phyloP scores from a whole-genome alignment of 2,329 filamentous ascomycete species.

The Ploettnerulaceae sp. region DNA sequence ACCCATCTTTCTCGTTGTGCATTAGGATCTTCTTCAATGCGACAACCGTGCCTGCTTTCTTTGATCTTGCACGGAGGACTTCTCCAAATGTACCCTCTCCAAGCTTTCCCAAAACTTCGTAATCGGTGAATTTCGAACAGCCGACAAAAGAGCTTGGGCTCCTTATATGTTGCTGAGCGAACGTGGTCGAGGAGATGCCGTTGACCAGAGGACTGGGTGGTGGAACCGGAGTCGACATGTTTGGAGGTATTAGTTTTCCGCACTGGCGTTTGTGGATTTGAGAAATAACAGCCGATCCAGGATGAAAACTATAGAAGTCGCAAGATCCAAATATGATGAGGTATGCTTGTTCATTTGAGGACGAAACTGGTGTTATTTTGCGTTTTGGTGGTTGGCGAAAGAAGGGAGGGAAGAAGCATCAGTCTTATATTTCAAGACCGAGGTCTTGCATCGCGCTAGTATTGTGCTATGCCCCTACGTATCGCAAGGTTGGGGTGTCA shows the following conservation, averaged over 20 bases:
- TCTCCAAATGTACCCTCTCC: slow-evolving; percentile 98
- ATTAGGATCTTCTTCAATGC: slow-evolving; percentile 98
- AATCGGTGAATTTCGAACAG: slow-evolving; percentile 77
- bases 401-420: neutral
- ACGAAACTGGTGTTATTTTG: neutral
- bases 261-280: too few relatives aligned
- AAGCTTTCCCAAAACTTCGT: slow-evolving; percentile 76
- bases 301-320: neutral
- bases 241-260: neutral
- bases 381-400: neutral
- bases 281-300: neutral
- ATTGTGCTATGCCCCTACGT: neutral
- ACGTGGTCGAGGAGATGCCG: slow-evolving; percentile 48
- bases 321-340: neutral
- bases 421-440: neutral
- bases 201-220: slow-evolving; percentile 22
- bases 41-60: slow-evolving; percentile 67
- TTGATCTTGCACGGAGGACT: slow-evolving; percentile 83
- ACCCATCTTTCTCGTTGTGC: slow-evolving; percentile 99
- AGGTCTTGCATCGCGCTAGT: neutral
- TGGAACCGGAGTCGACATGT: slow-evolving; percentile 23
- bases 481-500: neutral
- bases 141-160: slow-evolving; percentile 65
- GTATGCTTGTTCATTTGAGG: neutral
- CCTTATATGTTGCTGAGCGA: slow-evolving; percentile 47